Base-by-base conservation (phyloP, 441 rosid species). In the Corymbia citriodora region DNA sequence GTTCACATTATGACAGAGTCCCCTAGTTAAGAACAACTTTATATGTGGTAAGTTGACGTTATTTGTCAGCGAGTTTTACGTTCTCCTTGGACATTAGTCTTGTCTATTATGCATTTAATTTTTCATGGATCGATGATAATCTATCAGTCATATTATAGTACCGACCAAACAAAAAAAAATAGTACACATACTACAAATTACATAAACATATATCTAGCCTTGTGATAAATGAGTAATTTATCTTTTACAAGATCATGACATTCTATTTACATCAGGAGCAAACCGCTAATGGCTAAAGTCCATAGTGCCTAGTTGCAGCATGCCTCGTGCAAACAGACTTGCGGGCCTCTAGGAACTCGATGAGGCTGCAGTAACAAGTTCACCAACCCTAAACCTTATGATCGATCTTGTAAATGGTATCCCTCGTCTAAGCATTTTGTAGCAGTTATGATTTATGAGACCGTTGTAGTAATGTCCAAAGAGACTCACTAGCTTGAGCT, bases 351-450 rank as follows among this genome's bases (percentile, higher is more conserved):
- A 6, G 25, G 15, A 72, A 36, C 50, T 36, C 1, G 0, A 9
- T 21, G 16, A 72, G 49, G 8, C 14, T 72, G 13, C 15, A 9
- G 49, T 40, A 27, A 72, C 0, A 0, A 0, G 0, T 72, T 36
- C 7, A 23, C 49, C 1, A 0, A 72, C 1, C 2, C 36, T 1
- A 2, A 7, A 72, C 21, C 15, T 72, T 36, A 1, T 0, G 9
- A 79, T 45, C 85, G 23, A 15, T 23, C 12, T 10, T 1, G 15
- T 0, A 17, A 79, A 45, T 45, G 13, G 52, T 45, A 12, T 40
- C 7, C 0, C 52, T 45, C 18, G 7, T 45, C 52, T 45, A 45
- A 74, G 23, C 52, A 79, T 79, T 40, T 79, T 40, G 29, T 21
- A 45, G 45, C 45, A 40, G 5, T 40, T 40, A 25, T 3, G n/a